These are phyloP conservation scores for Pleurotus tuber-regium DNA, from an alignment of 768 basidiomycete species.

Conservation along the genomic window DNA sequence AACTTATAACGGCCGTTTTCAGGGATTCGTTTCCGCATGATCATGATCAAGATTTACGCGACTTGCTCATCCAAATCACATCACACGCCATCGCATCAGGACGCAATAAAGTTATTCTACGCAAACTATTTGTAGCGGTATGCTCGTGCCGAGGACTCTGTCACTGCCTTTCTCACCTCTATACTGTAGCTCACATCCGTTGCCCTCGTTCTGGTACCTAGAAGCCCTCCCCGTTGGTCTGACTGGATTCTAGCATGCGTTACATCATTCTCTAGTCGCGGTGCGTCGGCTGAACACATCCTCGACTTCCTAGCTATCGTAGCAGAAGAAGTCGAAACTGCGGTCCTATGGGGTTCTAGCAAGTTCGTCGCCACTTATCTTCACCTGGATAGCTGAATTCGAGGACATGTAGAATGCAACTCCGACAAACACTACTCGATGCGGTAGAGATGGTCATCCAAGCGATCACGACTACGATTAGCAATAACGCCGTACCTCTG, in stretches of 20 bases:
- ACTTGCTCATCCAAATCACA: constrained; percentile 69
- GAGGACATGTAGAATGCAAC: constrained; percentile 44
- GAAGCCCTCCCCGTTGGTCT: constrained; percentile 62
- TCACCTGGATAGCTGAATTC: not conserved
- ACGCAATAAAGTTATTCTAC: constrained; percentile 67
- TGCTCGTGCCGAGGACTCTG: constrained; percentile 22
- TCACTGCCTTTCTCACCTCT: constrained; percentile 8
- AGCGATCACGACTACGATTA: constrained; percentile 61
- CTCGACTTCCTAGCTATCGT: constrained; percentile 81
- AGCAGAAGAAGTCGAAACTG: constrained; percentile 76
- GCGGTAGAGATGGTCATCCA: constrained; percentile 71
- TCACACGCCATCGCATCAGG: constrained; percentile 59
- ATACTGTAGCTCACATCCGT: constrained; percentile 55
- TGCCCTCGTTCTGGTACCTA: constrained; percentile 67
- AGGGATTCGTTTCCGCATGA: constrained; percentile 78
- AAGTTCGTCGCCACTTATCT: constrained; percentile 50
- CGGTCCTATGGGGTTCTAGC: constrained; percentile 70
- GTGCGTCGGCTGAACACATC: constrained; percentile 56
- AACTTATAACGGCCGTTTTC: too few relatives aligned
- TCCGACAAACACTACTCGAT: constrained; percentile 63
- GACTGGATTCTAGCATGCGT: constrained; percentile 73
- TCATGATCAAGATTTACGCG: constrained; percentile 54
- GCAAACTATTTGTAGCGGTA: constrained; percentile 88
- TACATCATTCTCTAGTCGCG: constrained; percentile 55
- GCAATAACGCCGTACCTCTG: constrained; percentile 28